A percentile compares a stretch with the other conserved stretches of the same genome.
phyloP scores from a whole-genome alignment of 345 rosid genomes.

The Mercurialis annua region DNA sequence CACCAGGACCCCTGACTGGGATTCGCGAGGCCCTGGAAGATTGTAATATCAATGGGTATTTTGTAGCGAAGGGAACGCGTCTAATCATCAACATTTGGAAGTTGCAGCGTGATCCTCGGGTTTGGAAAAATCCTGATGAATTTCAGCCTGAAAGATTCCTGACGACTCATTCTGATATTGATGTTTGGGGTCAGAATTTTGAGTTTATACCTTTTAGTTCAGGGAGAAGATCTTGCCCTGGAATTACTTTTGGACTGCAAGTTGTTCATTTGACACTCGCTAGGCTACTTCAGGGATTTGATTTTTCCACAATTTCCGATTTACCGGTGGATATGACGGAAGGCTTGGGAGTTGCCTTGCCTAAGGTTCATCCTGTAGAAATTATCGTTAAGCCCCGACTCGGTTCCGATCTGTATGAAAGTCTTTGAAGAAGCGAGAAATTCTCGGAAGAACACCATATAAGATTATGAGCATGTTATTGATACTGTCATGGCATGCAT shows the following conservation, averaged over 20 bases:
- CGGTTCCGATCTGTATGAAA: slow-evolving; percentile 14
- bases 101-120: slow-evolving; percentile 36
- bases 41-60: slow-evolving; percentile 24
- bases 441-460: too few relatives aligned
- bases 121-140: slow-evolving; percentile 32
- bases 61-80: slow-evolving; percentile 31
- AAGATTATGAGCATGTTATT: too few relatives aligned
- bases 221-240: slow-evolving; percentile 33
- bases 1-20: slow-evolving; percentile 31
- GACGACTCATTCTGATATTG: slow-evolving; percentile 19
- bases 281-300: slow-evolving; percentile 27
- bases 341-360: slow-evolving; percentile 21
- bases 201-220: slow-evolving; percentile 32
- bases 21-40: slow-evolving; percentile 40
- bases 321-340: slow-evolving; percentile 26
- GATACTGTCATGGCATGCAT: too few relatives aligned
- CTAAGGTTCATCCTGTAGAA: slow-evolving; percentile 20
- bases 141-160: slow-evolving; percentile 34
- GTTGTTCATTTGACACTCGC: slow-evolving; percentile 24
- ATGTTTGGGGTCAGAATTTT: slow-evolving; percentile 23
- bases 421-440: slow-evolving; percentile 3
- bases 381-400: slow-evolving; percentile 20
- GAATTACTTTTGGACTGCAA: slow-evolving; percentile 13
- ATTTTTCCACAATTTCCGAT: slow-evolving; percentile 10
- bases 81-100: slow-evolving; percentile 37